These are phyloP conservation scores for Gremmenia infestans DNA, from an alignment of 2,329 filamentous ascomycete species.

Conservation along the genomic window DNA sequence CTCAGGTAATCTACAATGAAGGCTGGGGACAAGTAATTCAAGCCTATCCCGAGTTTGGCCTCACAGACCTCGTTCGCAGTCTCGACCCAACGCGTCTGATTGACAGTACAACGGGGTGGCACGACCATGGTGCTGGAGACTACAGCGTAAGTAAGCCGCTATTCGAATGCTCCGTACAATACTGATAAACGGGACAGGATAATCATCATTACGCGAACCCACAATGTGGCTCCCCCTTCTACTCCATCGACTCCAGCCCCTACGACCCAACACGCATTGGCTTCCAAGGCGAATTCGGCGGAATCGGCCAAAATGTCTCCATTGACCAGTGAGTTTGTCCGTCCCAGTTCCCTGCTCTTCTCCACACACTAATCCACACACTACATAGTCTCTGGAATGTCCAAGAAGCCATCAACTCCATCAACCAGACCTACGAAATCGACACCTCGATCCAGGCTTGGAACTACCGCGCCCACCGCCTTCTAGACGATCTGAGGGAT, in stretches of 20 bases:
- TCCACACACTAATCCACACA: not conserved
- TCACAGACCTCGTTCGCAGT: constrained; percentile 49
- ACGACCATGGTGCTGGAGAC: constrained; percentile 63
- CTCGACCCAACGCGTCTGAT: constrained; percentile 62
- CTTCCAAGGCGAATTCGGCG: constrained; percentile 68
- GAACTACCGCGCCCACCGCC: constrained; percentile 55
- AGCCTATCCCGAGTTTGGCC: constrained; percentile 48
- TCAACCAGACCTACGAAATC: constrained; percentile 66
- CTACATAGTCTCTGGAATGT: constrained; percentile 57
- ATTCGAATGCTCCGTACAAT: too few species aligned
- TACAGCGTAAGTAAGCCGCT: constrained; percentile 38
- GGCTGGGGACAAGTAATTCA: constrained; percentile 60
- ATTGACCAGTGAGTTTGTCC: constrained; percentile 48
- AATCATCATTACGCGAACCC: constrained; percentile 70
- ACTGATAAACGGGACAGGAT: constrained; percentile 39
- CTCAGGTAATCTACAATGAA: constrained; percentile 63
- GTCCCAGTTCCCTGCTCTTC: not conserved
- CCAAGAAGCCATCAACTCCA: constrained; percentile 49
- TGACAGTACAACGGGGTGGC: constrained; percentile 60
- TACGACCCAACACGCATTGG: constrained; percentile 57
- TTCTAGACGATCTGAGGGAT: constrained; percentile 42
- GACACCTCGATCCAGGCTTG: constrained; percentile 52
- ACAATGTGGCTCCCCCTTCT: constrained; percentile 66
- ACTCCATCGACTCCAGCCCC: constrained; percentile 50
- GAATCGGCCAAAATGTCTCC: constrained; percentile 60